Conservation (phyloP, 2,329 filamentous ascomycete species). For the Botrytis fragariae region DNA sequence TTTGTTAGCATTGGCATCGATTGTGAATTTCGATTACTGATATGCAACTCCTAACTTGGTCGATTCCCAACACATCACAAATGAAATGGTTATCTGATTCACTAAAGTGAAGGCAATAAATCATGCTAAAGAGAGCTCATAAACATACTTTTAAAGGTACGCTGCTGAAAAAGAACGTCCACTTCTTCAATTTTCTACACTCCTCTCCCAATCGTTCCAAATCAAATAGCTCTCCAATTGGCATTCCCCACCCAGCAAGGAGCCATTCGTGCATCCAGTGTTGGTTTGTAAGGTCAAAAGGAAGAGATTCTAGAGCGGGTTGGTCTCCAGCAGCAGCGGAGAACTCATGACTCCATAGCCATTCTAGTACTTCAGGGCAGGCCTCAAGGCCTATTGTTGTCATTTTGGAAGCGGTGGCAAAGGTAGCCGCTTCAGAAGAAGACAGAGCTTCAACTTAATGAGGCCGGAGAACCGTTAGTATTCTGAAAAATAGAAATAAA, state of each 20-base stretch:
- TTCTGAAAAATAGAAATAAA: neutral
- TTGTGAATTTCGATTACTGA: neutral
- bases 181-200: slow-evolving; percentile 52
- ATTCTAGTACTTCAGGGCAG: neutral
- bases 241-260: slow-evolving; percentile 51
- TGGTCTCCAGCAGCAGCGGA: slow-evolving; percentile 46
- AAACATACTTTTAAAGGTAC: slow-evolving; percentile 52
- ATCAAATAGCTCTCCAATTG: slow-evolving; percentile 50
- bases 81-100: neutral
- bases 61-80: neutral
- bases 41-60: neutral
- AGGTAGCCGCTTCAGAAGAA: neutral
- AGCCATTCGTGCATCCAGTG: slow-evolving; percentile 42
- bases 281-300: slow-evolving; percentile 31
- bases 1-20: neutral
- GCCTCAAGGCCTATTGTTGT: slow-evolving; percentile 4
- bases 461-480: neutral
- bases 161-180: slow-evolving; percentile 62
- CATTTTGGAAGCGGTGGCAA: neutral
- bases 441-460: neutral
- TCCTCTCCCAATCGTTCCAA: slow-evolving; percentile 46
- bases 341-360: slow-evolving; percentile 43
- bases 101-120: neutral
- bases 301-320: slow-evolving; percentile 45
- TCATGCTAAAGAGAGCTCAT: too few relatives aligned